These are phyloP conservation scores for Fusarium multiceps DNA, from an alignment of 2,329 filamentous ascomycete genomes.

Conservation along the genomic window DNA sequence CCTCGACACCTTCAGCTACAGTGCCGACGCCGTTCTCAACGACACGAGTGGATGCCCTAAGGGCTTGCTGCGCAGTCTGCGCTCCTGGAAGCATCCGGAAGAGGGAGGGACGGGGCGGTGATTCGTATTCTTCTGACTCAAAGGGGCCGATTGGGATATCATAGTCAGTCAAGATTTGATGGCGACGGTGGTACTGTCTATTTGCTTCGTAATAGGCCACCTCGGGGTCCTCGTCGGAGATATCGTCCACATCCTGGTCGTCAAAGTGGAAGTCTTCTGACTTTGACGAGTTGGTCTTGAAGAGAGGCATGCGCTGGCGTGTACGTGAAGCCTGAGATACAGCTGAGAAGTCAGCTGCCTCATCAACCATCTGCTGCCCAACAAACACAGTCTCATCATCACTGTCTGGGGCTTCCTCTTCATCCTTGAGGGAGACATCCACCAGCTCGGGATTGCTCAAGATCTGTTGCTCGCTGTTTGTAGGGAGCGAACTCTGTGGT, in stretches of 20 bases:
- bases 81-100: background rate
- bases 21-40: constrained; percentile 2
- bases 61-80: background rate
- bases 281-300: background rate
- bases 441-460: background rate
- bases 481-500: background rate
- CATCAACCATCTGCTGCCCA: background rate
- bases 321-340: background rate
- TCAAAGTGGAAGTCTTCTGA: background rate
- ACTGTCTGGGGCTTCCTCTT: background rate
- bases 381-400: background rate
- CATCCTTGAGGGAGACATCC: background rate
- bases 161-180: constrained; percentile 3
- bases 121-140: background rate
- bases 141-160: constrained; percentile 8
- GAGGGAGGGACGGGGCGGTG: background rate
- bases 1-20: constrained; percentile 12
- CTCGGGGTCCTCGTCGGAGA: background rate
- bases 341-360: background rate
- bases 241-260: background rate
- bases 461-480: background rate
- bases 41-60: background rate
- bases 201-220: background rate
- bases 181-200: background rate
- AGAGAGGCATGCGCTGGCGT: background rate